These are phyloP conservation scores for Monosporascus sp. DNA, from an alignment of 2,329 filamentous ascomycete species.

Conservation along the genomic window DNA sequence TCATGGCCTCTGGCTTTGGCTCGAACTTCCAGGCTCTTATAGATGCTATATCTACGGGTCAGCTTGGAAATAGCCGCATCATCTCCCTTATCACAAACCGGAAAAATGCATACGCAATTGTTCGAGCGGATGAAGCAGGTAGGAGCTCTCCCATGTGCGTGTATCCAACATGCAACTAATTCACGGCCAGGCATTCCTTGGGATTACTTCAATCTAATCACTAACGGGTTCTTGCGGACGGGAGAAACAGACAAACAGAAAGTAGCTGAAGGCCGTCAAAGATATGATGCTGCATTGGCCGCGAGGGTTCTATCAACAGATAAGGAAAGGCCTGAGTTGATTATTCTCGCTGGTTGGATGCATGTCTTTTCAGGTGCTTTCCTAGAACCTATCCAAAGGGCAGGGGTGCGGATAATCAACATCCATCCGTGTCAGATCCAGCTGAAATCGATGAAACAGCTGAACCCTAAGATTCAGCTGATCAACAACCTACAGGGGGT, in stretches of 20 bases:
- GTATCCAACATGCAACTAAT: slow-evolving; percentile 30
- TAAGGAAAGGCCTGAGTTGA: slow-evolving; percentile 49
- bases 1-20: slow-evolving; percentile 58
- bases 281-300: slow-evolving; percentile 61
- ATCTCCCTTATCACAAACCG: slow-evolving; percentile 6
- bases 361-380: slow-evolving; percentile 58
- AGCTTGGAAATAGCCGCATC: slow-evolving; percentile 6
- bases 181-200: slow-evolving; percentile 43
- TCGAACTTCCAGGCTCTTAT: slow-evolving; percentile 61
- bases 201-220: slow-evolving; percentile 58
- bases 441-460: too few species aligned
- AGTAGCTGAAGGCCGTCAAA: slow-evolving; percentile 41
- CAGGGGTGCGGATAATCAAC: slow-evolving; percentile 57
- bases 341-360: slow-evolving; percentile 66
- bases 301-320: slow-evolving; percentile 40
- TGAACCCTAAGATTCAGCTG: too few species aligned
- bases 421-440: too few species aligned
- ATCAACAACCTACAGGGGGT: too few species aligned
- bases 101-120: slow-evolving; percentile 4
- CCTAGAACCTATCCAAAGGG: slow-evolving; percentile 47
- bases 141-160: slow-evolving; percentile 1
- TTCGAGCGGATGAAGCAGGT: slow-evolving; percentile 3
- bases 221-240: slow-evolving; percentile 43
- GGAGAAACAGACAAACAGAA: slow-evolving; percentile 38
- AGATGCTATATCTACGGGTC: slow-evolving; percentile 7